Conservation (phyloP, 108 stramenopile genomes). For the Skeletonema menzelii region DNA sequence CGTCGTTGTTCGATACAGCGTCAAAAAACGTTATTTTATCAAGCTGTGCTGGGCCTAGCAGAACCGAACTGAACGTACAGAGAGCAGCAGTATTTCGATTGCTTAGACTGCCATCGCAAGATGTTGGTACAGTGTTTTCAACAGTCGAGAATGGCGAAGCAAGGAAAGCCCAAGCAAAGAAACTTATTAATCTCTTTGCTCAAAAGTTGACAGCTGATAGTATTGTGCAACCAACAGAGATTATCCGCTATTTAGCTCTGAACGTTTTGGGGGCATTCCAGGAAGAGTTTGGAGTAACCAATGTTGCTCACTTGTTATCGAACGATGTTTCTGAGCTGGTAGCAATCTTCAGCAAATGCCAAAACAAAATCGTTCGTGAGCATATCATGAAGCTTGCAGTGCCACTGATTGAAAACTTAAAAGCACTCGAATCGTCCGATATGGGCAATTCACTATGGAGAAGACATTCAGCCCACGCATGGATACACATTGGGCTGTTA, state of each 20-base stretch:
- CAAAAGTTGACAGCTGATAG: not conserved
- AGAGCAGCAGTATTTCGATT: slow-evolving; percentile 36
- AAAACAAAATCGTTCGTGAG: slow-evolving; percentile 19
- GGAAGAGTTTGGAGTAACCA: slow-evolving; percentile 17
- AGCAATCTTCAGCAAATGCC: slow-evolving; percentile 24
- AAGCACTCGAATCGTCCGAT: slow-evolving; percentile 29
- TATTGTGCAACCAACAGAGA: not conserved
- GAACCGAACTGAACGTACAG: slow-evolving; percentile 27
- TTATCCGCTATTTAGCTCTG: slow-evolving; percentile 34
- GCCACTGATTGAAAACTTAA: slow-evolving; percentile 50
- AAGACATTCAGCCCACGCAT: slow-evolving; percentile 48
- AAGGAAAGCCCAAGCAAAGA: slow-evolving; percentile 58
- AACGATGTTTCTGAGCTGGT: slow-evolving; percentile 5
- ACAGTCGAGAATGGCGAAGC: slow-evolving; percentile 78
- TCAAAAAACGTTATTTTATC: slow-evolving; percentile 18
- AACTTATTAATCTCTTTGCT: slow-evolving; percentile 50
- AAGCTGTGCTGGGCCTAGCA: slow-evolving; percentile 40
- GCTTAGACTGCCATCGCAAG: slow-evolving; percentile 26
- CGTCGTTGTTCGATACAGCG: slow-evolving; percentile 24
- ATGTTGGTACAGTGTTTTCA: slow-evolving; percentile 29
- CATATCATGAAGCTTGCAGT: slow-evolving; percentile 31
- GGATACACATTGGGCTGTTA: slow-evolving; percentile 75
- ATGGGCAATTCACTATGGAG: slow-evolving; percentile 23
- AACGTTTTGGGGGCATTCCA: slow-evolving; percentile 29
- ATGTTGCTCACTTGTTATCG: slow-evolving; percentile 13